Evolutionary conservation across 768 basidiomycete species (phyloP).

Genomic region (Xerocomellus intermedius): DNA sequence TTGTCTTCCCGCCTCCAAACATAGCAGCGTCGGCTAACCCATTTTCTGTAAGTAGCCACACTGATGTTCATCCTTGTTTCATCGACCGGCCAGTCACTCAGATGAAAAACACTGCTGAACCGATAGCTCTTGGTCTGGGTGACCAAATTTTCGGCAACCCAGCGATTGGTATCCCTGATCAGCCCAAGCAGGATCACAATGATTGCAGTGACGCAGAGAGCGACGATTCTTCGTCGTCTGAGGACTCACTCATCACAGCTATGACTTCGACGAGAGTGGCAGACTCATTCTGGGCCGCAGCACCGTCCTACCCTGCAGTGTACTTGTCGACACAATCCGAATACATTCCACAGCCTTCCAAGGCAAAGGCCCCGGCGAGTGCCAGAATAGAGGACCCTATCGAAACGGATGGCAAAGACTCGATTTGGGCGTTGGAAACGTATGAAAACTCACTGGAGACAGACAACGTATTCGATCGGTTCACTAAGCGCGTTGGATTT

Average conservation of each 20-base stretch:
- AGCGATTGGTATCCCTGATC: constrained; percentile 16
- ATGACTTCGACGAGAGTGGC: constrained; percentile 52
- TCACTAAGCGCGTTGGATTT: constrained; percentile 65
- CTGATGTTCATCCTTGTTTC: background rate
- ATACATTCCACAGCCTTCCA: constrained; percentile 61
- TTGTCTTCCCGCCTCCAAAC: constrained; percentile 32
- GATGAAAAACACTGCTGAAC: constrained; percentile 28
- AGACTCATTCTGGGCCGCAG: constrained; percentile 64
- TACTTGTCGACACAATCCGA: constrained; percentile 78
- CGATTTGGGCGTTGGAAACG: constrained; percentile 63
- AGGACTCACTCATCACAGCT: constrained; percentile 54
- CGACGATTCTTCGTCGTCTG: constrained; percentile 39
- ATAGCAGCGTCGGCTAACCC: constrained; percentile 51
- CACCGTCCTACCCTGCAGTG: constrained; percentile 63
- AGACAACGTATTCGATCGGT: constrained; percentile 85
- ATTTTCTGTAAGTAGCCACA: constrained; percentile 55
- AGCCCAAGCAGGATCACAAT: constrained; percentile 15
- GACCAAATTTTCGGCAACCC: constrained; percentile 61
- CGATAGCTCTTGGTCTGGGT: constrained; percentile 54
- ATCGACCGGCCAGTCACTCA: constrained; percentile 9
- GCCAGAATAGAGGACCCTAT: constrained; percentile 42
- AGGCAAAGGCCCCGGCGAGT: constrained; percentile 43
- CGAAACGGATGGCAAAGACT: constrained; percentile 42
- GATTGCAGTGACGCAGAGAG: constrained; percentile 34
- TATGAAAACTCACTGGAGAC: constrained; percentile 80